A percentile compares a stretch with the other conserved stretches of the same genome.
Evolutionary conservation across 202 grass and related monocot species (phyloP).

Genomic region (Miscanthus sacchariflorus): DNA sequence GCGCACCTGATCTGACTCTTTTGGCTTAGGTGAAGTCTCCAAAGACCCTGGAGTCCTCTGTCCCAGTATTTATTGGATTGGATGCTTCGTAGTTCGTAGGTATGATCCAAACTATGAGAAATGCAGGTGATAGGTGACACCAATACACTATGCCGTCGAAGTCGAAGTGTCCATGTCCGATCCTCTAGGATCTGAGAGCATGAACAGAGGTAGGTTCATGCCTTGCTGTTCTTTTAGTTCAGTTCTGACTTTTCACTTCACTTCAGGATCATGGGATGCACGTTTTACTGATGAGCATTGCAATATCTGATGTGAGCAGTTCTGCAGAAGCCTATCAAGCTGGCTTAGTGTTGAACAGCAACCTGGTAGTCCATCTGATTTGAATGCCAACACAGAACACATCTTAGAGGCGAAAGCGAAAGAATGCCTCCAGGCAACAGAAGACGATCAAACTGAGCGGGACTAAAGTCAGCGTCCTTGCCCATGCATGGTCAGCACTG

Average conservation of each 20-base stretch:
- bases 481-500: background rate
- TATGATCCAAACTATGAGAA: too few relatives aligned
- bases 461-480: background rate
- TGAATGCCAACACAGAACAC: background rate
- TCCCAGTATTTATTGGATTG: too few relatives aligned
- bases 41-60: too few relatives aligned
- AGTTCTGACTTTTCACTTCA: background rate
- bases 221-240: background rate
- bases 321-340: constrained; percentile 52
- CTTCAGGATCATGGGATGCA: constrained; percentile 3
- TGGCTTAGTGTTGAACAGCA: too few relatives aligned
- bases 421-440: background rate
- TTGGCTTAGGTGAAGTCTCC: too few relatives aligned
- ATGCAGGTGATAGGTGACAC: too few relatives aligned
- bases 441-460: background rate
- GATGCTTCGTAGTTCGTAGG: too few relatives aligned
- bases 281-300: constrained; percentile 28
- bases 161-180: too few relatives aligned
- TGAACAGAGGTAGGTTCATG: too few relatives aligned
- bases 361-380: constrained; percentile 30
- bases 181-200: too few relatives aligned
- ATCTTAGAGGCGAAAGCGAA: constrained; percentile 20
- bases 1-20: too few relatives aligned
- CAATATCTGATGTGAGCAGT: constrained; percentile 49
- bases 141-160: too few relatives aligned